phyloP scores from a whole-genome alignment of 495 filamentous ascomycete species.

The Apiosordaria backusii region DNA sequence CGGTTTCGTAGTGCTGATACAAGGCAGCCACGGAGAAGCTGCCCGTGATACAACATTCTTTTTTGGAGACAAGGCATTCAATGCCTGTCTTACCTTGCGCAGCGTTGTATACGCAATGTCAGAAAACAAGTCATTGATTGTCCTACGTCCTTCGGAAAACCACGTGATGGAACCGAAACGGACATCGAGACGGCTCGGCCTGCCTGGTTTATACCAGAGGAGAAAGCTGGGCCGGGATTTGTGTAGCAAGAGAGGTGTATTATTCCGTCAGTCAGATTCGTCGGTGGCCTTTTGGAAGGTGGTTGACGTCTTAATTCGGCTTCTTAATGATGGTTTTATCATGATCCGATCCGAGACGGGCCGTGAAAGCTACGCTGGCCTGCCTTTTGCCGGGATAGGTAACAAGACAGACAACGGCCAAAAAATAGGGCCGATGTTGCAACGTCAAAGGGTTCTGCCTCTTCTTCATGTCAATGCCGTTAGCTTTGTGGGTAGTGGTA shows the following conservation, averaged over 20 bases:
- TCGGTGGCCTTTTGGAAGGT: not conserved
- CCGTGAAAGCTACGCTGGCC: not conserved
- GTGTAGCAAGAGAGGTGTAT: not conserved
- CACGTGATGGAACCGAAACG: not conserved
- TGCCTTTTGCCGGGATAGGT: not conserved
- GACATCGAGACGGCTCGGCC: not conserved
- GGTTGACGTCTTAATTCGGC: not conserved
- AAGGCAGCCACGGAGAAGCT: not conserved
- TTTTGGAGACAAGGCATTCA: not conserved
- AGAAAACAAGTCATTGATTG: not conserved
- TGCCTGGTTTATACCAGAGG: not conserved
- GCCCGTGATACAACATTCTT: not conserved
- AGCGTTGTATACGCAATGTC: not conserved
- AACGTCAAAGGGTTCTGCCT: not conserved
- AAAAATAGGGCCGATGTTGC: slow-evolving; percentile 1
- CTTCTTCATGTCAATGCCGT: not conserved
- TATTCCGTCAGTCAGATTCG: not conserved
- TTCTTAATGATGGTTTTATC: not conserved
- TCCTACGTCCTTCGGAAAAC: not conserved
- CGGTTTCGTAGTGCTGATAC: not conserved
- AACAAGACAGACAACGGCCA: not conserved
- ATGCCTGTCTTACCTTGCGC: not conserved
- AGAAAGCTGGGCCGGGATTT: not conserved
- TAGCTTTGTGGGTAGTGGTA: not conserved
- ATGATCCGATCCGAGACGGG: not conserved